Conservation (phyloP, 495 filamentous ascomycete species). For the Trichoderma asperelloides region DNA sequence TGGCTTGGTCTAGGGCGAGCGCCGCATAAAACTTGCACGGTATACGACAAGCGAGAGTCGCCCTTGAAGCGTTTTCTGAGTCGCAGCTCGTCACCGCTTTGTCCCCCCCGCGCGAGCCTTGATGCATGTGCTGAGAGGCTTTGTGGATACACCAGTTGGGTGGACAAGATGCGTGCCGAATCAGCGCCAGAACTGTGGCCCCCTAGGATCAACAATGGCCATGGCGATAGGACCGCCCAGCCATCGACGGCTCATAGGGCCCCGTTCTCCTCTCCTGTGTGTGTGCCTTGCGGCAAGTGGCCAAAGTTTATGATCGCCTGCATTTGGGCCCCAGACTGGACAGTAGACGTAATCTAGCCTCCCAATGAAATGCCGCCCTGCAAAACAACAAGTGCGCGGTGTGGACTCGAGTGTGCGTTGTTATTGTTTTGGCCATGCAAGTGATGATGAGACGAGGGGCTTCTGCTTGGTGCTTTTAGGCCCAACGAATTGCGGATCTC, state of each 20-base stretch:
- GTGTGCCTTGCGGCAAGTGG: constrained; percentile 5
- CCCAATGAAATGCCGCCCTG: constrained; percentile 1
- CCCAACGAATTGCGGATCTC: neutral
- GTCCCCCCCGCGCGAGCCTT: neutral
- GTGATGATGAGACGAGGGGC: neutral
- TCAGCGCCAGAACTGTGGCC: neutral
- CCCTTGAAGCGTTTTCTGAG: neutral
- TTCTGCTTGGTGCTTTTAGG: neutral
- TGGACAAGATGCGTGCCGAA: constrained; percentile 5
- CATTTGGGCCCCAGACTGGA: neutral
- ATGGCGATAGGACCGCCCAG: neutral
- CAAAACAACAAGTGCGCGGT: neutral
- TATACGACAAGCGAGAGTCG: neutral
- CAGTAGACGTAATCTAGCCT: neutral
- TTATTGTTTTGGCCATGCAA: constrained; percentile 2
- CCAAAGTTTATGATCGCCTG: constrained; percentile 7
- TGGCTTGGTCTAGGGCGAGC: neutral
- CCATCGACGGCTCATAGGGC: neutral
- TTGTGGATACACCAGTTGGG: constrained; percentile 1
- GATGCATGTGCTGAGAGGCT: constrained; percentile 3
- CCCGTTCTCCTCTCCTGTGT: neutral
- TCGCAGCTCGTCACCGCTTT: neutral
- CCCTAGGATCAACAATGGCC: neutral
- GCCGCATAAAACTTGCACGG: neutral
- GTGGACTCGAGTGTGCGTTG: constrained; percentile 2